Evolutionary conservation across 1,284 basidiomycete genomes (phyloP).

Genomic region (Leccinum pachyderme): DNA sequence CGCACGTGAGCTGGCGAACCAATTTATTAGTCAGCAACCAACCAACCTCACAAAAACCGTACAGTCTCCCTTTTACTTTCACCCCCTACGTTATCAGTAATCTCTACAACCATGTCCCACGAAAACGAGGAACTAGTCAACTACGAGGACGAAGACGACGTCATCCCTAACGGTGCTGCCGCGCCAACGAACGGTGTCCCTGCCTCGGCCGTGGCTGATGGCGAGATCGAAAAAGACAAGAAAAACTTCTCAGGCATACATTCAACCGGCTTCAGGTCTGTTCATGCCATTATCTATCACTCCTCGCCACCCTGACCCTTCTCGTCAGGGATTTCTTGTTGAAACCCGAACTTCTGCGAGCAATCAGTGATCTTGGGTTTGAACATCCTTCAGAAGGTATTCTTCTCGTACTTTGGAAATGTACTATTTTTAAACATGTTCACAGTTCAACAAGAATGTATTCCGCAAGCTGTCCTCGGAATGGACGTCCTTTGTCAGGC

Average conservation of each 20-base stretch:
- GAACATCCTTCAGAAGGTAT: slow-evolving; percentile 99
- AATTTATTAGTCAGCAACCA: slow-evolving; percentile 30
- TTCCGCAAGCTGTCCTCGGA: slow-evolving; percentile 98
- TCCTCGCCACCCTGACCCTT: slow-evolving; percentile 9
- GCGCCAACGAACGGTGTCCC: slow-evolving; percentile 50
- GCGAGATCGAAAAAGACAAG: slow-evolving; percentile 82
- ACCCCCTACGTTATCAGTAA: slow-evolving; percentile 15
- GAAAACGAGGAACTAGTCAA: slow-evolving; percentile 88
- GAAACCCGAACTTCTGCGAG: slow-evolving; percentile 79
- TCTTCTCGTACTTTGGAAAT: slow-evolving; percentile 18
- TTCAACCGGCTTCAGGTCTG: slow-evolving; percentile 90
- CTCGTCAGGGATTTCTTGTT: slow-evolving; percentile 28
- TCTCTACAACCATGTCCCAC: slow-evolving; percentile 52
- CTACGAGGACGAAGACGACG: slow-evolving; percentile 94
- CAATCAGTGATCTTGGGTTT: slow-evolving; percentile 98
- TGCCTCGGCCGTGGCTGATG: slow-evolving; percentile 49
- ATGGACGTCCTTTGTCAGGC: slow-evolving; percentile 99
- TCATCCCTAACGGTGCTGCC: slow-evolving; percentile 63
- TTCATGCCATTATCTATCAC: slow-evolving; percentile 3
- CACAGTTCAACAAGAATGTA: slow-evolving; percentile 99
- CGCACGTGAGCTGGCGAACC: slow-evolving; percentile 17
- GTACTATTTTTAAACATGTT: background rate
- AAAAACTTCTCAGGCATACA: slow-evolving; percentile 98
- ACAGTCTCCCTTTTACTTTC: slow-evolving; percentile 11
- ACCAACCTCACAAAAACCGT: slow-evolving; percentile 27